Percentiles rank a stretch among this genome's conserved stretches.
Evolutionary conservation across 176 grass and related monocot species (phyloP).

Genomic region (Carex scoparia): DNA sequence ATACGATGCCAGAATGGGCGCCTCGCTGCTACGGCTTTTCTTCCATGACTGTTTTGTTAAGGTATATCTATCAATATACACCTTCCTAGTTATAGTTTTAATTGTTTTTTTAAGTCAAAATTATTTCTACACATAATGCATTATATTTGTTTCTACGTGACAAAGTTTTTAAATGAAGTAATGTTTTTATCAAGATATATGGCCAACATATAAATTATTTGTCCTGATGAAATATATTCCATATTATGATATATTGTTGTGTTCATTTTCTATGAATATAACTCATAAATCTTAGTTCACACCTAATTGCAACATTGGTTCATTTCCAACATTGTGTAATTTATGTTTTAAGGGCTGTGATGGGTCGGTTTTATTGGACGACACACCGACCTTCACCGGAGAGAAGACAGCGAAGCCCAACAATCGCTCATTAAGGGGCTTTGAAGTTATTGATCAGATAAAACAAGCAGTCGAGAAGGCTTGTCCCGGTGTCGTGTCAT

Average conservation of each 20-base stretch:
- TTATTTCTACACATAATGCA: background rate
- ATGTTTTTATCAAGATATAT: background rate
- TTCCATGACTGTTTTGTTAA: slow-evolving; percentile 66
- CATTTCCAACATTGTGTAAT: background rate
- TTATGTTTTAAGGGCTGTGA: slow-evolving; percentile 53
- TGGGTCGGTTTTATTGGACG: slow-evolving; percentile 63
- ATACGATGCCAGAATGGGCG: slow-evolving; percentile 45
- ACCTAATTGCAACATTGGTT: background rate
- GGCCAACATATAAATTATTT: background rate
- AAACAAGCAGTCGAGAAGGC: slow-evolving; percentile 57
- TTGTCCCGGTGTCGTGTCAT: slow-evolving; percentile 73
- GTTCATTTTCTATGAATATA: background rate
- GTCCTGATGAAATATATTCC: background rate
- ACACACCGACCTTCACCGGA: slow-evolving; percentile 40
- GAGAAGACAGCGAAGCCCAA: slow-evolving; percentile 66
- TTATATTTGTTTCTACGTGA: no score
- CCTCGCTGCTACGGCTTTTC: slow-evolving; percentile 67
- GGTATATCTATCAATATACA: background rate
- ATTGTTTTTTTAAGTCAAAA: background rate
- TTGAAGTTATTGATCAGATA: slow-evolving; percentile 61
- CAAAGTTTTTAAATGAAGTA: no score
- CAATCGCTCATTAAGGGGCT: slow-evolving; percentile 44
- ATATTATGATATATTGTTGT: background rate
- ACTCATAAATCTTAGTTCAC: background rate
- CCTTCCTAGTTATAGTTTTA: background rate